Evolutionary conservation across 306 rosid species (phyloP).

Genomic region (Citrullus amarus): DNA sequence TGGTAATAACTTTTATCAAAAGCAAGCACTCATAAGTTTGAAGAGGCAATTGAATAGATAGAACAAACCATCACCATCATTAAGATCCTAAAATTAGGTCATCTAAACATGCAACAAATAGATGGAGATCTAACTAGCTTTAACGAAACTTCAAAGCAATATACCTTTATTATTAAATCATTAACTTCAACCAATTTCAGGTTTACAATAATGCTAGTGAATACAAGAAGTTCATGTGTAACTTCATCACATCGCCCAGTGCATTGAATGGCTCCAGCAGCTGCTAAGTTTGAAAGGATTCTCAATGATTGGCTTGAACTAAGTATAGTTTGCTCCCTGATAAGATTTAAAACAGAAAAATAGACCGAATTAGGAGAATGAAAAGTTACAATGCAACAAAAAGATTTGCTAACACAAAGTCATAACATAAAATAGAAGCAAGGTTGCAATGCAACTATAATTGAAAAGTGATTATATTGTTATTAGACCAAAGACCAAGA

Average conservation of each 20-base stretch:
- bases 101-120: not conserved
- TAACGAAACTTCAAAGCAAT: slow-evolving; percentile 7
- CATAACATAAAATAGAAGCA: not conserved
- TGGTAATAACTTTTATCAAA: not conserved
- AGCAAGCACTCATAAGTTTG: not conserved
- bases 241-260: slow-evolving; percentile 50
- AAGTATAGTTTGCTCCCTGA: slow-evolving; percentile 55
- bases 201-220: slow-evolving; percentile 38
- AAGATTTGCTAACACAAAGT: not conserved
- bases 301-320: slow-evolving; percentile 54
- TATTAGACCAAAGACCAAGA: not conserved
- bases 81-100: not conserved
- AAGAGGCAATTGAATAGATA: not conserved
- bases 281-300: slow-evolving; percentile 77
- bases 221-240: slow-evolving; percentile 54
- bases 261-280: slow-evolving; percentile 59
- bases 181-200: slow-evolving; percentile 48
- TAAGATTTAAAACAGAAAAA: slow-evolving; percentile 11
- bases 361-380: not conserved
- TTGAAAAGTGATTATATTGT: not conserved
- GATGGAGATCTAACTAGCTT: slow-evolving; percentile 11
- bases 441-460: not conserved
- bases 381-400: not conserved
- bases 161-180: slow-evolving; percentile 63
- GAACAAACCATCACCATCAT: not conserved